These are phyloP conservation scores for Saccharomyces hybrid DNA, from an alignment of 1,139 yeast genomes.

Conservation along the genomic window DNA sequence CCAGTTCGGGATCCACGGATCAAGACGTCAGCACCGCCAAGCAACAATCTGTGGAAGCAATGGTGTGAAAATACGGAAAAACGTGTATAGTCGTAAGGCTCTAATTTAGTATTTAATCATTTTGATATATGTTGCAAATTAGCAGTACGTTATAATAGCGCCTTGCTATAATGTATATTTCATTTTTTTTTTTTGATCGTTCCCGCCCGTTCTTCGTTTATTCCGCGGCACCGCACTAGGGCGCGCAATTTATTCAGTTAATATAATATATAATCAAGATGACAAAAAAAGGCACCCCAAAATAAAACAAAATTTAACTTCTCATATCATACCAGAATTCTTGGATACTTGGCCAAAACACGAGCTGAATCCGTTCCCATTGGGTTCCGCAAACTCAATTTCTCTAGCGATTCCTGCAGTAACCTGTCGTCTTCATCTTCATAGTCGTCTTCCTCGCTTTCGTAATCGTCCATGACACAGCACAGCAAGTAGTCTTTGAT, in stretches of 20 bases:
- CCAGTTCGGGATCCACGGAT: background rate
- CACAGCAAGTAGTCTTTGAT: slow-evolving; percentile 27
- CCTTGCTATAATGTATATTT: background rate
- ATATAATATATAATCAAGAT: background rate
- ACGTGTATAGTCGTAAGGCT: background rate
- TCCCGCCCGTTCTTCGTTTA: background rate
- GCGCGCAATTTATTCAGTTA: background rate
- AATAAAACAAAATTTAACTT: background rate
- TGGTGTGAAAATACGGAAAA: background rate
- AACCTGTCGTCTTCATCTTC: slow-evolving; percentile 4
- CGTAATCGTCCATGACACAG: slow-evolving; percentile 24
- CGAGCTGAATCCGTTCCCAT: background rate
- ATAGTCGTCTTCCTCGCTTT: slow-evolving; percentile 8
- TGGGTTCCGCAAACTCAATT: background rate
- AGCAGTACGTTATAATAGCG: background rate
- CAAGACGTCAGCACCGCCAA: background rate
- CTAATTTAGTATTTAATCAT: background rate
- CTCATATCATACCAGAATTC: slow-evolving; percentile 7
- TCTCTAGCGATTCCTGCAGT: background rate
- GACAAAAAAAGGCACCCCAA: background rate
- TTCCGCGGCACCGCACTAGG: background rate
- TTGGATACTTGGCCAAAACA: slow-evolving; percentile 12
- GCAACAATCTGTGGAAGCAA: background rate
- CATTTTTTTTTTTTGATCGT: background rate
- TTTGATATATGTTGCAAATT: background rate